Percentiles rank a stretch among this genome's conserved stretches.
Conservation (phyloP, 2,329 filamentous ascomycete genomes). For the Blastomyces gilchristii region DNA sequence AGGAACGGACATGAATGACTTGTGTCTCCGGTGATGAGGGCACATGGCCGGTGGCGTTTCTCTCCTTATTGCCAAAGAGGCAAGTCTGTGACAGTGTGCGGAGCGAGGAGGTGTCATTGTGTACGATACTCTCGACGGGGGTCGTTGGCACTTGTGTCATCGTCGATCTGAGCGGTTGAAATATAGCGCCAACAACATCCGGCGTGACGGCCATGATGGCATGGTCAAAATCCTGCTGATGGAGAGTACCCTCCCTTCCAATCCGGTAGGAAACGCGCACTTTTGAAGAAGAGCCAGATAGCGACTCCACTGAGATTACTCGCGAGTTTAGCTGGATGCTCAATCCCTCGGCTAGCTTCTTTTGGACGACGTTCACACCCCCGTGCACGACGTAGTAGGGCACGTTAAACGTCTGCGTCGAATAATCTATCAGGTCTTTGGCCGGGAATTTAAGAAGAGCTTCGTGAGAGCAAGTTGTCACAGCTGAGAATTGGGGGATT, state of each 20-base stretch:
- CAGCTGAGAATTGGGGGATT: slow-evolving; percentile 45
- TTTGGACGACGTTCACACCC: slow-evolving; percentile 43
- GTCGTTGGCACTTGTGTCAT: slow-evolving; percentile 41
- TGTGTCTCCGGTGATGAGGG: slow-evolving; percentile 17
- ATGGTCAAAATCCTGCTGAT: slow-evolving; percentile 38
- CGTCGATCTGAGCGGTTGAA: slow-evolving; percentile 31
- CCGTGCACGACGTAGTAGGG: slow-evolving; percentile 44
- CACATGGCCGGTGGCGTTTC: slow-evolving; percentile 13
- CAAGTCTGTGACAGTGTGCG: neutral
- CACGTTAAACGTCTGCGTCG: slow-evolving; percentile 37
- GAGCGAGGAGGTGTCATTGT: slow-evolving; percentile 25
- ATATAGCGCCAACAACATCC: slow-evolving; percentile 42
- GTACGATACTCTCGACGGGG: slow-evolving; percentile 41
- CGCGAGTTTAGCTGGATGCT: slow-evolving; percentile 32
- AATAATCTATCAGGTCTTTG: slow-evolving; percentile 44
- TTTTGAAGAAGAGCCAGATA: slow-evolving; percentile 6
- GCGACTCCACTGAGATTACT: slow-evolving; percentile 18
- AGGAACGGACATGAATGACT: slow-evolving; percentile 30
- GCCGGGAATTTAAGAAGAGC: slow-evolving; percentile 45
- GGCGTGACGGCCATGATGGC: slow-evolving; percentile 48
- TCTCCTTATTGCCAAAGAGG: slow-evolving; percentile 9
- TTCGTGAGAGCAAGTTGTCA: slow-evolving; percentile 46
- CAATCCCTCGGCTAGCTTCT: slow-evolving; percentile 35
- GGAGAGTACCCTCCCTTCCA: neutral
- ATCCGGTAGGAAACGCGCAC: slow-evolving; percentile 18